A percentile compares a stretch with the other conserved stretches of the same genome.
Conservation (phyloP, 306 rosid genomes). For the Sicyos baderoa region DNA sequence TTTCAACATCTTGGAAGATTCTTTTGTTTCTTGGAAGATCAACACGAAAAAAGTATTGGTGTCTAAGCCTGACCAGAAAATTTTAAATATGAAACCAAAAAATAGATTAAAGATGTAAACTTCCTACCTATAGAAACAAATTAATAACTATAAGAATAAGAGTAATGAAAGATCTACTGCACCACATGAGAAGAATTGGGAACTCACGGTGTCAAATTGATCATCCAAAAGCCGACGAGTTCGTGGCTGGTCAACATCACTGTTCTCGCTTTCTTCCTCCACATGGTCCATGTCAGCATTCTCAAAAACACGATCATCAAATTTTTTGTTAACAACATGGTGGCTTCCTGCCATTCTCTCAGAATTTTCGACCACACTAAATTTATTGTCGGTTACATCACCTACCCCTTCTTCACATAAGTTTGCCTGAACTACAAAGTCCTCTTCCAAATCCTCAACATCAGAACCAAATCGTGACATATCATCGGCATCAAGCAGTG, state of each 20-base stretch:
- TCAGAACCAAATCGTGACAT: slow-evolving; percentile 70
- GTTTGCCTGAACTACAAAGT: slow-evolving; percentile 77
- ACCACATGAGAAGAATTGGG: neutral
- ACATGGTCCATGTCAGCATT: slow-evolving; percentile 15
- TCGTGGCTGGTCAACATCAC: slow-evolving; percentile 42
- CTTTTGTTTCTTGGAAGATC: too few relatives aligned
- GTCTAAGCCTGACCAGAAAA: neutral
- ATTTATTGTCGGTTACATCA: neutral
- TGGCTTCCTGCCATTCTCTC: neutral
- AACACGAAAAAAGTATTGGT: neutral
- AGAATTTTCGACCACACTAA: slow-evolving; percentile 21
- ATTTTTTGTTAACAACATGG: neutral
- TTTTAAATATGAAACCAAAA: neutral
- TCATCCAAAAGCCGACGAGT: slow-evolving; percentile 62
- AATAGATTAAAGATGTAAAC: neutral
- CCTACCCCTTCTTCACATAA: slow-evolving; percentile 30
- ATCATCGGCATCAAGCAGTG: slow-evolving; percentile 73
- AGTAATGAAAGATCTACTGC: neutral
- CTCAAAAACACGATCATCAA: slow-evolving; percentile 21
- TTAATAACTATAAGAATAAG: neutral
- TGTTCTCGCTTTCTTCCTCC: neutral
- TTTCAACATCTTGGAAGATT: too few relatives aligned
- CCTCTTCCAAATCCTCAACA: slow-evolving; percentile 85
- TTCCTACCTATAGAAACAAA: neutral
- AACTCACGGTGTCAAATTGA: slow-evolving; percentile 75